A percentile compares a stretch with the other conserved stretches of the same genome.
Evolutionary conservation across 768 basidiomycete genomes (phyloP).

Genomic region (Boletus eberwhitei): DNA sequence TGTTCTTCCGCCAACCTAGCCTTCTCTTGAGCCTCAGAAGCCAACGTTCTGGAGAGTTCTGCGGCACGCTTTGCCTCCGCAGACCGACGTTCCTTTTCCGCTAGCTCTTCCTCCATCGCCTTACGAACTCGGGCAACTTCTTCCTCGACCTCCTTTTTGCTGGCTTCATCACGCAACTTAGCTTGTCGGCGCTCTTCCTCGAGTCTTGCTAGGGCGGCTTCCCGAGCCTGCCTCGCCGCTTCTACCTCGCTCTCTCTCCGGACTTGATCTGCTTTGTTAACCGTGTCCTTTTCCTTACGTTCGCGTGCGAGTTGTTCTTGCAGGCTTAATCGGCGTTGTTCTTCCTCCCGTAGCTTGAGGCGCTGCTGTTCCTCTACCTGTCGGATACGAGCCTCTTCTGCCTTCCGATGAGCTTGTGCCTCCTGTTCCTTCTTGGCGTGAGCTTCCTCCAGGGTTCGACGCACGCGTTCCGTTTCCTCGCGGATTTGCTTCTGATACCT

Average conservation of each 20-base stretch:
- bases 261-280: constrained; percentile 14
- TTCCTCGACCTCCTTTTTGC: constrained; percentile 25
- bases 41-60: constrained; percentile 25
- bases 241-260: constrained; percentile 24
- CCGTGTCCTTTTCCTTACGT: constrained; percentile 17
- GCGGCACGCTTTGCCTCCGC: constrained; percentile 28
- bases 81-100: constrained; percentile 21
- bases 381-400: constrained; percentile 26
- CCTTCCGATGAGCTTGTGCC: constrained; percentile 11
- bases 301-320: constrained; percentile 28
- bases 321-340: constrained; percentile 21
- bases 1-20: constrained; percentile 30
- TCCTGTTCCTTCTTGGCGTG: constrained; percentile 27
- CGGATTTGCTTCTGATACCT: constrained; percentile 20
- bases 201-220: constrained; percentile 21
- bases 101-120: constrained; percentile 20
- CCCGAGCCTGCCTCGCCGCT: constrained; percentile 9
- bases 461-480: constrained; percentile 28
- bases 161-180: constrained; percentile 22
- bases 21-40: constrained; percentile 30
- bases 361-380: constrained; percentile 28
- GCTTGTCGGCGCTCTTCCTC: constrained; percentile 28
- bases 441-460: constrained; percentile 23
- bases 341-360: constrained; percentile 29
- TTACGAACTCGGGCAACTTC: constrained; percentile 25